A percentile compares a stretch with the other conserved stretches of the same genome.
These are phyloP conservation scores for Geotrichum aggregatum DNA, from an alignment of 1,139 yeast genomes.

Conservation along the genomic window DNA sequence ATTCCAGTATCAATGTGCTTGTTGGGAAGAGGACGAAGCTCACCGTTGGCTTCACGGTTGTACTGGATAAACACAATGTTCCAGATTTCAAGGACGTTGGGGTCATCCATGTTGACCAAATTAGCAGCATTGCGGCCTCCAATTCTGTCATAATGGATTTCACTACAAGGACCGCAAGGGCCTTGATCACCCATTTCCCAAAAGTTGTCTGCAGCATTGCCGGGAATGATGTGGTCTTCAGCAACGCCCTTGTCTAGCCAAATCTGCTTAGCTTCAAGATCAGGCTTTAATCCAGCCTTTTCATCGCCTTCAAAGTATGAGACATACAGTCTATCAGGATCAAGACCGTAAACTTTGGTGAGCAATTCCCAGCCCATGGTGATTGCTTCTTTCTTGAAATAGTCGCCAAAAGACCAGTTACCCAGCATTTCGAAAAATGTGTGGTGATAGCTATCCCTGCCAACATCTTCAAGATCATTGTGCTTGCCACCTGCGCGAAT, in stretches of 20 bases:
- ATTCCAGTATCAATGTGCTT: constrained; percentile 96
- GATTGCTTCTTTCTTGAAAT: constrained; percentile 92
- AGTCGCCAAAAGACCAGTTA: constrained; percentile 99
- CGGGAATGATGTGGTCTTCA: constrained; percentile 90
- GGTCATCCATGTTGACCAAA: constrained; percentile 93
- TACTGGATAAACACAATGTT: constrained; percentile 93
- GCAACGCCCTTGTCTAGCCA: constrained; percentile 88
- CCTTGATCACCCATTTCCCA: constrained; percentile 99
- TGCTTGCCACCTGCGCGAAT: constrained; percentile 99
- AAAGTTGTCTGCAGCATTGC: constrained; percentile 83
- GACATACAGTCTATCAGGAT: constrained; percentile 77
- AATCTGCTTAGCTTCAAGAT: constrained; percentile 81
- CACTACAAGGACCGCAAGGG: constrained; percentile 99
- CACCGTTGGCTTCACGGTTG: constrained; percentile 88
- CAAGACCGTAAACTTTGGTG: constrained; percentile 76
- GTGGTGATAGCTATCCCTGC: constrained; percentile 95
- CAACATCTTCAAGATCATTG: constrained; percentile 97
- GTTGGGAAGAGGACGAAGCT: constrained; percentile 78
- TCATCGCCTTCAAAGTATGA: constrained; percentile 94
- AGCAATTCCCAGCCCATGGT: constrained; percentile 84
- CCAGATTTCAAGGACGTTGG: constrained; percentile 96
- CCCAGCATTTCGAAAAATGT: constrained; percentile 99
- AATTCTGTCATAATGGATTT: constrained; percentile 93
- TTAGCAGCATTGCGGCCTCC: constrained; percentile 86
- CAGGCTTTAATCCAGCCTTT: constrained; percentile 80